Conservation (phyloP, 352 stramenopile genomes). For the Globisporangium iwayamae region DNA sequence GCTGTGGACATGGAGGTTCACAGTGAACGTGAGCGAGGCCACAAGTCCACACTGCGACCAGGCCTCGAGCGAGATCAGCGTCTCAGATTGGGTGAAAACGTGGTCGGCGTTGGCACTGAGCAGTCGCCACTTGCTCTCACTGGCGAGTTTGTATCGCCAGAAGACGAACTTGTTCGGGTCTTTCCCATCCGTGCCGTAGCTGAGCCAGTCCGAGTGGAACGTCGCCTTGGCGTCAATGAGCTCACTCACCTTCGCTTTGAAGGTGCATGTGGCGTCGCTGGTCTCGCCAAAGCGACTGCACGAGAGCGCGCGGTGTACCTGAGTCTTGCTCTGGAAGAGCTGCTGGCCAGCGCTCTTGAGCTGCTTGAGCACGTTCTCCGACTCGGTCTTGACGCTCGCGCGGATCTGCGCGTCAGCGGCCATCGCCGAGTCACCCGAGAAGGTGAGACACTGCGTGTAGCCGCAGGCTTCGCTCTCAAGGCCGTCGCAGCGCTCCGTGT, state of each 20-base stretch:
- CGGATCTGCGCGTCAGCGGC: slow-evolving; percentile 4
- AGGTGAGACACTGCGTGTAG: slow-evolving; percentile 14
- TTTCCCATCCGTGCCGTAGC: slow-evolving; percentile 5
- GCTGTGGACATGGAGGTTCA: slow-evolving; percentile 33
- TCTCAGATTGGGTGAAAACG: slow-evolving; percentile 13
- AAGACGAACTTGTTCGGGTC: slow-evolving; percentile 13
- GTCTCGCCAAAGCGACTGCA: slow-evolving; percentile 13
- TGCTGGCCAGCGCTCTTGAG: background rate
- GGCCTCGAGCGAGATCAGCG: slow-evolving; percentile 23
- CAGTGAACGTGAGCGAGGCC: slow-evolving; percentile 25
- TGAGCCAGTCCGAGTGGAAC: slow-evolving; percentile 9
- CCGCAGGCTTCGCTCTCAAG: slow-evolving; percentile 8
- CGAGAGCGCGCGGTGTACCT: slow-evolving; percentile 19
- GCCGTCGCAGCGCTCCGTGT: slow-evolving; percentile 21
- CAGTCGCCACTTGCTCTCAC: slow-evolving; percentile 15
- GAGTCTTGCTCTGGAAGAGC: slow-evolving; percentile 12
- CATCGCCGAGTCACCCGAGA: slow-evolving; percentile 5
- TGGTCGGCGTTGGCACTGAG: slow-evolving; percentile 9
- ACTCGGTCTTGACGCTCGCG: slow-evolving; percentile 6
- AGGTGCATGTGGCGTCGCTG: slow-evolving; percentile 5
- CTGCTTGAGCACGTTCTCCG: slow-evolving; percentile 3
- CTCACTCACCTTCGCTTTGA: slow-evolving; percentile 2
- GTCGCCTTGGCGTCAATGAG: slow-evolving; percentile 9
- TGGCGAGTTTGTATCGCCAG: slow-evolving; percentile 20
- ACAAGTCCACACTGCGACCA: slow-evolving; percentile 39